Conservation (phyloP, 352 stramenopile genomes). For the Phytophthora sp. region DNA sequence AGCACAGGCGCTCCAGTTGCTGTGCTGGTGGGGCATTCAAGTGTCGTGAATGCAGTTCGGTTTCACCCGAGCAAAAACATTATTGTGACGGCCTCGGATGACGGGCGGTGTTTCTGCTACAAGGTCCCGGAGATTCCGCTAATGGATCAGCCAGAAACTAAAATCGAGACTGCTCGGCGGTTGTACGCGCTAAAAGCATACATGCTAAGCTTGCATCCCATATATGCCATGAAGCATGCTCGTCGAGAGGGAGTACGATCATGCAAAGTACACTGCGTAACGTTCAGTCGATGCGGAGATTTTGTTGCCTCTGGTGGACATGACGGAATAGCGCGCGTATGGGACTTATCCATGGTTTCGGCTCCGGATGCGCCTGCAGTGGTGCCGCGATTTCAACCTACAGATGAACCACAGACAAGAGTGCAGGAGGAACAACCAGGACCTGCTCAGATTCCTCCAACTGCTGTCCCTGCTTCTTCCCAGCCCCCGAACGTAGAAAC, state of each 20-base stretch:
- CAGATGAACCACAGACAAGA: slow-evolving; percentile 38
- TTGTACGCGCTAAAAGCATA: slow-evolving; percentile 76
- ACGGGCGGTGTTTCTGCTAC: slow-evolving; percentile 92
- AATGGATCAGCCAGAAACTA: slow-evolving; percentile 63
- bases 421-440: slow-evolving; percentile 4
- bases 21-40: slow-evolving; percentile 87
- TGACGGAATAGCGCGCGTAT: slow-evolving; percentile 93
- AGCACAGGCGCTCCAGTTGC: slow-evolving; percentile 82
- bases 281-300: slow-evolving; percentile 82
- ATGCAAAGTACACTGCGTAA: slow-evolving; percentile 77
- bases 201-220: slow-evolving; percentile 79
- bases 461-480: not conserved
- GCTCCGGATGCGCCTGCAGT: slow-evolving; percentile 50
- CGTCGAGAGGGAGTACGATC: slow-evolving; percentile 57
- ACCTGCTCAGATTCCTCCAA: slow-evolving; percentile 4
- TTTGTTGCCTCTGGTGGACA: slow-evolving; percentile 93
- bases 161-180: slow-evolving; percentile 80
- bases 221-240: slow-evolving; percentile 79
- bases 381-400: slow-evolving; percentile 58
- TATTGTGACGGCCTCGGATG: slow-evolving; percentile 92
- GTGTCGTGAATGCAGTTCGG: slow-evolving; percentile 83
- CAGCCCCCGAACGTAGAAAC: not conserved
- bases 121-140: slow-evolving; percentile 79
- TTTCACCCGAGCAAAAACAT: slow-evolving; percentile 90
- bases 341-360: slow-evolving; percentile 76